Evolutionary conservation across 768 basidiomycete species (phyloP), one percentile per base, ranked within the genome.

Genomic region (Pholiota microspora): DNA sequence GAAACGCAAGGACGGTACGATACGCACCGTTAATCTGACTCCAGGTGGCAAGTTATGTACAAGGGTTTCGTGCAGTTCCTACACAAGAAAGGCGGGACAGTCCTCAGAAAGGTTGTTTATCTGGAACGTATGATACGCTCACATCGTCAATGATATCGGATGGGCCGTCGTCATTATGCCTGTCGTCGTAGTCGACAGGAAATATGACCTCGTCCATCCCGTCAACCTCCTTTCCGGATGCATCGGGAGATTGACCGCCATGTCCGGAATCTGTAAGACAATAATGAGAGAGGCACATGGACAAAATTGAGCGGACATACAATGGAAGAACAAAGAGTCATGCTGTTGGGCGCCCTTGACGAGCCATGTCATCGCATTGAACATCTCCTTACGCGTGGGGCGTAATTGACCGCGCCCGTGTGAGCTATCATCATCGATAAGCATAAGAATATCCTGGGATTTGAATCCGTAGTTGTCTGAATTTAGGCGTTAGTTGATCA

Each of bases 131-230:
- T 1, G 16, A 42, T 18, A 21, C 0, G 68, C 76, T 9, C 48
- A 80, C 80, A 62, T 82, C 79, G 57, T 83, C 97, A 13, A 94
- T 73, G 53, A 99, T 94, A 55, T 89, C 40, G 1, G n/a, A 16
- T 18, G 40, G 40, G 16, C 40, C 77, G 0, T 92, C 90, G 0
- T 76, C 73, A 9, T 18, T 35, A 16, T 32, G 28, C 10, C 23
- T 1, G 34, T 73, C 68, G 73, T 92, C 80, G 75, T 84, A 91
- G 69, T 99, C 97, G 16, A 94, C 67, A 0, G 96, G 96, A 67
- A 86, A 98, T 61, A 98, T 95, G 16, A 86, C 82, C 75, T 94
- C 92, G 57, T 94, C 92, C 56, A 75, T 81, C 2, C 93, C 94
- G 64, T 91, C 88, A 0, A 74, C 70, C 68, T 95, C 87, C 58